Evolutionary conservation across 2,329 filamentous ascomycete genomes (phyloP).

Genomic region (Ophiostoma sp.): DNA sequence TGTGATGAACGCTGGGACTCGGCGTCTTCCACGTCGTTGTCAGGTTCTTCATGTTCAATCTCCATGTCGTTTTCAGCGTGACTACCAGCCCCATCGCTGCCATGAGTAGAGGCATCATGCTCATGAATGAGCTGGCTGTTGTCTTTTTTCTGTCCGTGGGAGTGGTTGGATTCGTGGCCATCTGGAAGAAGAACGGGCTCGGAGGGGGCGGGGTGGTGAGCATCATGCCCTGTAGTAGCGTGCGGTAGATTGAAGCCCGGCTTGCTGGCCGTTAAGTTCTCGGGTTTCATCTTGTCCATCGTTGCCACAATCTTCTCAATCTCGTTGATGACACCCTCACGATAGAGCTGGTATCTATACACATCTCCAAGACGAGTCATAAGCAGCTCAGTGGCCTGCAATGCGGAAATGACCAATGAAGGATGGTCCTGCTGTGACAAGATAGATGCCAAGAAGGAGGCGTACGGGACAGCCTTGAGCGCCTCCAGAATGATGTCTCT

Average conservation of each 20-base stretch:
- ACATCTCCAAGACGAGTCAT: slow-evolving; percentile 77
- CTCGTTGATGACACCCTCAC: slow-evolving; percentile 90
- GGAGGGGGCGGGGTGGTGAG: no score
- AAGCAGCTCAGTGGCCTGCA: slow-evolving; percentile 85
- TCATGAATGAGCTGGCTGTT: not conserved
- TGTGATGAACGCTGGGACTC: slow-evolving; percentile 17
- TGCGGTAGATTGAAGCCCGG: no score
- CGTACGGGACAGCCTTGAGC: slow-evolving; percentile 81
- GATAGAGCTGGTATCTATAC: slow-evolving; percentile 94
- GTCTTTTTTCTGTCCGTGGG: no score
- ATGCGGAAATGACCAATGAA: slow-evolving; percentile 74
- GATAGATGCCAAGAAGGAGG: slow-evolving; percentile 91
- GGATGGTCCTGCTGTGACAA: slow-evolving; percentile 92
- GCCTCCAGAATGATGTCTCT: slow-evolving; percentile 77
- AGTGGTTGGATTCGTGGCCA: no score
- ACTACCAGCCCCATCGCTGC: not conserved
- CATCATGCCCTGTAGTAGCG: no score
- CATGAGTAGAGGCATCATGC: not conserved
- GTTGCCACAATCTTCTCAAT: slow-evolving; percentile 70
- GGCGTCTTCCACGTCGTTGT: slow-evolving; percentile 27
- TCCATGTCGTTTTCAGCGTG: not conserved
- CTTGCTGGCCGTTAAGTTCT: no score
- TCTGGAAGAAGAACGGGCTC: no score
- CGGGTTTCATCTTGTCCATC: not conserved
- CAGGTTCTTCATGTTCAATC: not conserved